Percentiles rank a stretch among this genome's conserved stretches.
Evolutionary conservation across 2,329 filamentous ascomycete genomes (phyloP).

Genomic region (Cercospora sp.): DNA sequence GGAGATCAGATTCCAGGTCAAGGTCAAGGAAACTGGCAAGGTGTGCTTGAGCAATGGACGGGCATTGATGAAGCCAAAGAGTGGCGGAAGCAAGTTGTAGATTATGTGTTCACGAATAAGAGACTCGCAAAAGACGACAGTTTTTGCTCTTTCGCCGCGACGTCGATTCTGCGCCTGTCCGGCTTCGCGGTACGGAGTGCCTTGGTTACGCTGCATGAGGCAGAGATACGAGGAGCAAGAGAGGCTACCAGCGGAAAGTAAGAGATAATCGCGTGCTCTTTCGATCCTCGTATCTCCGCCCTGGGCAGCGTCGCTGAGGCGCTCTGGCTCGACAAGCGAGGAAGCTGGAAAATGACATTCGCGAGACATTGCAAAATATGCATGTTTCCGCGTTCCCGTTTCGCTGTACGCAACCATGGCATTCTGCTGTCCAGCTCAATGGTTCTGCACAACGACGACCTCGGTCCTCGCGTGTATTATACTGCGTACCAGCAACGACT

Average conservation of each 20-base stretch:
- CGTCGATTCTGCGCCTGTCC: neutral
- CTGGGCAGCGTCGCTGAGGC: neutral
- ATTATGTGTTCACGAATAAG: neutral
- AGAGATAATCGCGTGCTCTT: neutral
- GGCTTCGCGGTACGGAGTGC: neutral
- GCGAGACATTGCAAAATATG: neutral
- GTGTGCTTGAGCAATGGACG: constrained; percentile 84
- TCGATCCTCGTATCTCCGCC: neutral
- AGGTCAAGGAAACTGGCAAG: constrained; percentile 76
- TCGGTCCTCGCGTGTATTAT: neutral
- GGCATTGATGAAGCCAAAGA: constrained; percentile 66
- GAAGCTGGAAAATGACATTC: neutral
- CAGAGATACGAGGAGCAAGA: neutral
- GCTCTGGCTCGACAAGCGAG: neutral
- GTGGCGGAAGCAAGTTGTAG: constrained; percentile 29
- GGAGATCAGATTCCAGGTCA: constrained; percentile 77
- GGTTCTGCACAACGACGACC: neutral
- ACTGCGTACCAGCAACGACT: neutral
- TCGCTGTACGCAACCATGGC: neutral
- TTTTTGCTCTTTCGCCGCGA: neutral
- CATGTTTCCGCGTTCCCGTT: neutral
- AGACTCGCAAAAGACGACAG: neutral
- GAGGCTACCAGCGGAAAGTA: neutral
- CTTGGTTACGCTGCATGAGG: neutral
- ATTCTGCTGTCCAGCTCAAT: too few relatives aligned